Evolutionary conservation across 2,329 filamentous ascomycete species (phyloP).

Genomic region (Penicillium decumbens): DNA sequence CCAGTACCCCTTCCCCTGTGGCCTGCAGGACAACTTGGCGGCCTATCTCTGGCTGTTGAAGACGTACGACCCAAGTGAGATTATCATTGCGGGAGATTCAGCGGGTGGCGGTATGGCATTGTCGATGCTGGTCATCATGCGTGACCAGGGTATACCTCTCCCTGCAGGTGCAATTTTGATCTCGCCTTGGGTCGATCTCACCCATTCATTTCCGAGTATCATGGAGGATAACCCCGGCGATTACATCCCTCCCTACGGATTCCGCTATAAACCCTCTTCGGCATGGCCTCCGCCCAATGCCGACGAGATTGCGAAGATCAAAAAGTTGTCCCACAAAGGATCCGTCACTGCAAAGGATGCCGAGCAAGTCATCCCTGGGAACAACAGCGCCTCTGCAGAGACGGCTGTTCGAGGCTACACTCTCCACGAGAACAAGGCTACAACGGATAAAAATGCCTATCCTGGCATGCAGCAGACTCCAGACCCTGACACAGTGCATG

Average conservation of each 20-base stretch:
- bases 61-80: constrained; percentile 70
- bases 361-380: constrained; percentile 16
- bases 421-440: constrained; percentile 17
- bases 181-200: constrained; percentile 93
- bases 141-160: constrained; percentile 76
- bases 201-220: constrained; percentile 93
- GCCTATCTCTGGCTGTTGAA: constrained; percentile 79
- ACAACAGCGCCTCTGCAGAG: constrained; percentile 25
- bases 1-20: constrained; percentile 94
- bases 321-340: constrained; percentile 46
- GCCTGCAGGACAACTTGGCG: constrained; percentile 81
- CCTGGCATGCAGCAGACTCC: constrained; percentile 21
- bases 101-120: constrained; percentile 89
- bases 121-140: constrained; percentile 69
- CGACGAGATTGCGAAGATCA: constrained; percentile 59
- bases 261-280: constrained; percentile 81
- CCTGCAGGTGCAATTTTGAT: constrained; percentile 87
- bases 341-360: constrained; percentile 25
- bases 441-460: constrained; percentile 15
- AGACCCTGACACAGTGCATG: constrained; percentile 16
- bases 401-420: constrained; percentile 32
- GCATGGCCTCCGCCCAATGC: constrained; percentile 91
- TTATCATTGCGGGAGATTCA: constrained; percentile 86
- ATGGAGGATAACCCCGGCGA: constrained; percentile 67
- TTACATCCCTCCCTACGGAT: constrained; percentile 83